Evolutionary conservation across 2,329 filamentous ascomycete genomes (phyloP).

Genomic region (Fulvia fulva): DNA sequence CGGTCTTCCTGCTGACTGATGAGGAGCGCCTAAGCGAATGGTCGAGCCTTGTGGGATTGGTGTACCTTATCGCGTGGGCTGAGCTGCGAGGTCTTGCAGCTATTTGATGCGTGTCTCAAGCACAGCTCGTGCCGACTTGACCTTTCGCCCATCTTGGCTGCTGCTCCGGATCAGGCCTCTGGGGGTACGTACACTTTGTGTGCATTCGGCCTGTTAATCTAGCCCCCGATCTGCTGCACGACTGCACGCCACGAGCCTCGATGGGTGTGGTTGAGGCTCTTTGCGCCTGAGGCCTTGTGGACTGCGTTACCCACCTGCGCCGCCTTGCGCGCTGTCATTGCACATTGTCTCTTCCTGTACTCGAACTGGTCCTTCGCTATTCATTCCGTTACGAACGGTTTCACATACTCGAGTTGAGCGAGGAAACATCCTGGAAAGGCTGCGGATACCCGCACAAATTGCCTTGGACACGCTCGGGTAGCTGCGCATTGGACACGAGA

Average conservation of each 20-base stretch:
- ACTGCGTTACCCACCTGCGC: too few relatives aligned
- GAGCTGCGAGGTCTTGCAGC: not conserved
- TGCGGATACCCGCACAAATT: not conserved
- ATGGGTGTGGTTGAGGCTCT: not conserved
- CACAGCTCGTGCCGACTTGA: not conserved
- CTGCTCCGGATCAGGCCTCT: not conserved
- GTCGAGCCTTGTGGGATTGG: not conserved
- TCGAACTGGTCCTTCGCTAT: not conserved
- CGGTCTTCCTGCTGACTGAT: not conserved
- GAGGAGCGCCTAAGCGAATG: not conserved
- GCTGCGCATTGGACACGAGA: constrained; percentile 5
- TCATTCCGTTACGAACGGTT: not conserved
- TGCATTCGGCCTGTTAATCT: not conserved
- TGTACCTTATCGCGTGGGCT: not conserved
- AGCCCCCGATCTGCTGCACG: not conserved
- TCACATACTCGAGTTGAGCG: not conserved
- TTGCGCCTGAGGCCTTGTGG: not conserved
- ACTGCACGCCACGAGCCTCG: not conserved
- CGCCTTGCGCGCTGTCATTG: not conserved
- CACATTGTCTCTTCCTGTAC: not conserved
- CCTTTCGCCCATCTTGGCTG: not conserved
- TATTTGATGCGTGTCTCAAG: not conserved
- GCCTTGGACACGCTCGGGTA: constrained; percentile 4
- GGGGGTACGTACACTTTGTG: not conserved
- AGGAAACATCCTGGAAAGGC: not conserved